These are phyloP conservation scores for Arthrobotrys iridis DNA, from an alignment of 2,329 filamentous ascomycete genomes.

Conservation along the genomic window DNA sequence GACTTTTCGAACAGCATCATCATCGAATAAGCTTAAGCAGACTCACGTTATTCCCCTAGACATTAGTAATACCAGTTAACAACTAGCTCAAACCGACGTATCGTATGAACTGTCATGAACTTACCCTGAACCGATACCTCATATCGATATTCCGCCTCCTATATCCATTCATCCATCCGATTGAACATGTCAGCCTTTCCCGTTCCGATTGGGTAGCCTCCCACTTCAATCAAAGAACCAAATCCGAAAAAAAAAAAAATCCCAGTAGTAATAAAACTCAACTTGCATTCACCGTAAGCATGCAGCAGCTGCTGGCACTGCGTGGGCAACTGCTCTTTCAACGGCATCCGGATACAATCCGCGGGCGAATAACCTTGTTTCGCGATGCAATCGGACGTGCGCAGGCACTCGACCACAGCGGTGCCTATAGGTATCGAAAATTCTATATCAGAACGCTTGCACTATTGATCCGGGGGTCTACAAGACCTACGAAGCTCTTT, in stretches of 20 bases:
- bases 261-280: constrained; percentile 50
- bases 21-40: too few species aligned
- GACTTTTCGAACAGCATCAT: not conserved
- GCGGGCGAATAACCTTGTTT: constrained; percentile 83
- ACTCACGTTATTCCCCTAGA: constrained; percentile 51
- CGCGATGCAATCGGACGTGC: constrained; percentile 96
- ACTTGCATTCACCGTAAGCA: constrained; percentile 91
- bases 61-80: not conserved
- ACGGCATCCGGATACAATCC: constrained; percentile 86
- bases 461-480: constrained; percentile 23
- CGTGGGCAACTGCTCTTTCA: constrained; percentile 81
- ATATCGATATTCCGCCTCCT: constrained; percentile 53
- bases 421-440: constrained; percentile 70
- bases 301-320: constrained; percentile 93
- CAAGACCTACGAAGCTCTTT: constrained; percentile 87
- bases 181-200: not conserved
- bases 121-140: constrained; percentile 51
- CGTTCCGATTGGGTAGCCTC: too few species aligned
- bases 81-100: not conserved
- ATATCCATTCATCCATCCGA: not conserved
- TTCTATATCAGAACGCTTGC: constrained; percentile 14
- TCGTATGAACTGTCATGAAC: not conserved
- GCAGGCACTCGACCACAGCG: constrained; percentile 91
- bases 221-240: not conserved
- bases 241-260: not conserved